Conservation (phyloP, 306 rosid species). For the Vigna nakashimae region DNA sequence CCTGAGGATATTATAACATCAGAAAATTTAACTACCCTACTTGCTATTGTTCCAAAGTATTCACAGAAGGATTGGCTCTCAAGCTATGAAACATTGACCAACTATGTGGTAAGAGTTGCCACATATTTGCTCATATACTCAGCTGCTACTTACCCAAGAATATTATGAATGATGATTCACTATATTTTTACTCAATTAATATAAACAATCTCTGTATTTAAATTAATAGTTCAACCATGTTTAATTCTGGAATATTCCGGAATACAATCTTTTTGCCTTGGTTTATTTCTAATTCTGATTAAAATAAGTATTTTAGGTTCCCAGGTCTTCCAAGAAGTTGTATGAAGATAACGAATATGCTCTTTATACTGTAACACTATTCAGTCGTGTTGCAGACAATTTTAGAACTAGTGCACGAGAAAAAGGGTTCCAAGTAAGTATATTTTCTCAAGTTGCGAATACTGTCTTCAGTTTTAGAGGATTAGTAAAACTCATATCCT, state of each 20-base stretch:
- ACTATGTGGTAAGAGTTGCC: constrained; percentile 70
- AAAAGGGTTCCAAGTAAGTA: constrained; percentile 80
- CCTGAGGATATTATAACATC: constrained; percentile 71
- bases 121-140: constrained; percentile 24
- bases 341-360: constrained; percentile 88
- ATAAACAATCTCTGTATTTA: neutral
- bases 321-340: constrained; percentile 79
- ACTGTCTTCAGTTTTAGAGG: constrained; percentile 5
- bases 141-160: constrained; percentile 24
- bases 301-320: constrained; percentile 67
- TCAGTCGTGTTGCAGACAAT: constrained; percentile 80
- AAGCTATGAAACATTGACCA: constrained; percentile 83
- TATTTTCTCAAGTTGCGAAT: constrained; percentile 10
- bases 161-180: constrained; percentile 28
- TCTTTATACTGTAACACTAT: constrained; percentile 80
- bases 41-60: constrained; percentile 62
- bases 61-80: constrained; percentile 91
- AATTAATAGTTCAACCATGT: constrained; percentile 21
- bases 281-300: constrained; percentile 40
- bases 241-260: constrained; percentile 22
- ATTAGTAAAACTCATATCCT: constrained; percentile 6
- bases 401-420: constrained; percentile 81
- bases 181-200: neutral
- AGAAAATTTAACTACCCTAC: constrained; percentile 43
- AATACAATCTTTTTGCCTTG: neutral